Evolutionary conservation across 345 rosid genomes (phyloP), one percentile per base, ranked within the genome.

Genomic region (Brassica cretica): DNA sequence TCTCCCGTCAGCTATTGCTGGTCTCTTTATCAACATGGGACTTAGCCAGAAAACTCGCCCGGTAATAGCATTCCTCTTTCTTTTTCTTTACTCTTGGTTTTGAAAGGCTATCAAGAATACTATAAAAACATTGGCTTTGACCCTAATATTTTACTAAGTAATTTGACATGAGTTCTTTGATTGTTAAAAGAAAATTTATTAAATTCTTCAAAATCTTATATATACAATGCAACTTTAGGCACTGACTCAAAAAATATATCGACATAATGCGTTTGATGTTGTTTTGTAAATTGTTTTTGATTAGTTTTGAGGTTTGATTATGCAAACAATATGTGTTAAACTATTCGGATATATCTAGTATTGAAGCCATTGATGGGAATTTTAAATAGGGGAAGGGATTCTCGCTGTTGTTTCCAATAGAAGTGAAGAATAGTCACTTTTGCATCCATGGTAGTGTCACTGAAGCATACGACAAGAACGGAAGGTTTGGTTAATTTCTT

Each of bases 371-470:
- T 73, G 11, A 64, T 63, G 24, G 29, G 64, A 60, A 25, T 5
- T 60, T 60, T 10, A 60, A 60, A 68, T 84, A 93, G 96, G 94
- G 94, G 2, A 90, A 88, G 74, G 72, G 51, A 64, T 88, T 87
- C 21, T 87, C 92, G 32, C 77, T 80, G 0, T 60, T 87, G 24
- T 88, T 93, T 58, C 96, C 96, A 6, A 84, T 93, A 51, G 93
- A 86, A 83, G 68, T 91, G 19, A 78, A 82, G 80, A 91, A 90
- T 82, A 91, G 83, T 70, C 81, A 49, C 0, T 75, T 53, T 67
- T 81, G 75, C 30, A 90, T 90, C 46, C 98, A 93, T 62, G 91
- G 96, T 29, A 93, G 98, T 51, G 91, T 89, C 64, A 81, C 93
- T 10, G 88, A 86, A 5, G 94, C 79, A 30, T 93, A 91, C 66